A percentile compares a stretch with the other conserved stretches of the same genome.
phyloP scores from a whole-genome alignment of 2,329 filamentous ascomycete species.

The Pyricularia sp. region DNA sequence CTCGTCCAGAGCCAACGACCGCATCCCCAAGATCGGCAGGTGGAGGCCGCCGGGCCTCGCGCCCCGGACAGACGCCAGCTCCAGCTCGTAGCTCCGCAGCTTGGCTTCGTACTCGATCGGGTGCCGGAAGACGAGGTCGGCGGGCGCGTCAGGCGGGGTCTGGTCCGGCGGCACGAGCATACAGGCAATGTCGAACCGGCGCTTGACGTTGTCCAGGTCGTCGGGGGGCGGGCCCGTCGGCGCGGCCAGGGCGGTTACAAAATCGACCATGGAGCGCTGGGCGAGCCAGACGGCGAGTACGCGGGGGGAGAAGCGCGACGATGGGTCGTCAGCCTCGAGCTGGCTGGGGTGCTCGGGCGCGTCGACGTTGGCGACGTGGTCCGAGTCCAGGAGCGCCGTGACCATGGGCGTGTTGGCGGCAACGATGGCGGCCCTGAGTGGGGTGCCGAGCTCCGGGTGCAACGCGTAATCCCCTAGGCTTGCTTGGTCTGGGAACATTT shows the following conservation, averaged over 20 bases:
- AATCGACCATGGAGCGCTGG: background rate
- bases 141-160: background rate
- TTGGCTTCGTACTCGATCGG: background rate
- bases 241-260: background rate
- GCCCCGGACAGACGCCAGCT: background rate
- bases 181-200: background rate
- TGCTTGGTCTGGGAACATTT: constrained; percentile 3
- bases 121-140: background rate
- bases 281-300: background rate
- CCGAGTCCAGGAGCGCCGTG: background rate
- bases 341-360: background rate
- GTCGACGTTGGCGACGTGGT: background rate
- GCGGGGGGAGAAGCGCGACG: background rate
- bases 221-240: background rate
- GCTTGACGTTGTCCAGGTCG: background rate
- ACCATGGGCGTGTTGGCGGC: background rate
- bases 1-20: background rate
- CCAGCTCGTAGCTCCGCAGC: background rate
- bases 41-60: background rate
- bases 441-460: background rate
- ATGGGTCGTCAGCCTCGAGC: background rate
- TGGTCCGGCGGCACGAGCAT: background rate
- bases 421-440: background rate
- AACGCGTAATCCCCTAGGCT: constrained; percentile 1
- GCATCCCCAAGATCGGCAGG: background rate